Evolutionary conservation across 2,329 filamentous ascomycete genomes (phyloP).

Genomic region (Coleophoma cylindrospora): DNA sequence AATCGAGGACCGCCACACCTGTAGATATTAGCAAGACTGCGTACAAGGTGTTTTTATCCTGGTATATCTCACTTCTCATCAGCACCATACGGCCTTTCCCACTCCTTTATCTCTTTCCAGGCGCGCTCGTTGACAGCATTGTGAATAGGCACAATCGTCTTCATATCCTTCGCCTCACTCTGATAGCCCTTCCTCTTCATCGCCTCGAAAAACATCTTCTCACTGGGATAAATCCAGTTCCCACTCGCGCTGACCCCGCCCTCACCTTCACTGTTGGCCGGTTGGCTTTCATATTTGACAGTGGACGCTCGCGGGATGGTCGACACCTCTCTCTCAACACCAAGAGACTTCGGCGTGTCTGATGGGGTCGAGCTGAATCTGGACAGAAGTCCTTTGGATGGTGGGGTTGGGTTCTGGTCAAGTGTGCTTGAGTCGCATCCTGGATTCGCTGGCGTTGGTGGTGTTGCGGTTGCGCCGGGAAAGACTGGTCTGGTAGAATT

Average conservation of each 20-base stretch:
- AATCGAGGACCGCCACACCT: constrained; percentile 75
- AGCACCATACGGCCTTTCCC: constrained; percentile 69
- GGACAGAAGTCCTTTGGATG: constrained; percentile 14
- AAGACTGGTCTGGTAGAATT: constrained; percentile 19
- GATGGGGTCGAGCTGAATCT: constrained; percentile 9
- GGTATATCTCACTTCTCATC: constrained; percentile 45
- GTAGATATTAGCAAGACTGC: constrained; percentile 7
- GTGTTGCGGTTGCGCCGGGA: constrained; percentile 20
- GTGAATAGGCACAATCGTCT: constrained; percentile 90
- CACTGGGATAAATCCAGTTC: constrained; percentile 96
- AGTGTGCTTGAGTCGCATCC: constrained; percentile 29
- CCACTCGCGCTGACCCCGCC: constrained; percentile 65
- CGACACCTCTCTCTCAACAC: constrained; percentile 67
- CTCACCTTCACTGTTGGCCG: constrained; percentile 75
- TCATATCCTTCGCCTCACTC: constrained; percentile 70
- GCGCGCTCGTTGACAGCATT: constrained; percentile 97
- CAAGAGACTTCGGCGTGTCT: constrained; percentile 37
- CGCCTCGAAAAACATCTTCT: constrained; percentile 97
- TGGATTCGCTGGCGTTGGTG: constrained; percentile 25
- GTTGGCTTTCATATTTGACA: constrained; percentile 33
- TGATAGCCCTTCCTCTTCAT: constrained; percentile 87
- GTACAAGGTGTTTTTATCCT: not conserved
- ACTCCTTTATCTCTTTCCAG: constrained; percentile 85
- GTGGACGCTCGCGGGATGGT: constrained; percentile 66
- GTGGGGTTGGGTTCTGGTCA: constrained; percentile 32